Evolutionary conservation across 78 protist genomes (phyloP).

Genomic region (Dictyostelium capitatum): DNA sequence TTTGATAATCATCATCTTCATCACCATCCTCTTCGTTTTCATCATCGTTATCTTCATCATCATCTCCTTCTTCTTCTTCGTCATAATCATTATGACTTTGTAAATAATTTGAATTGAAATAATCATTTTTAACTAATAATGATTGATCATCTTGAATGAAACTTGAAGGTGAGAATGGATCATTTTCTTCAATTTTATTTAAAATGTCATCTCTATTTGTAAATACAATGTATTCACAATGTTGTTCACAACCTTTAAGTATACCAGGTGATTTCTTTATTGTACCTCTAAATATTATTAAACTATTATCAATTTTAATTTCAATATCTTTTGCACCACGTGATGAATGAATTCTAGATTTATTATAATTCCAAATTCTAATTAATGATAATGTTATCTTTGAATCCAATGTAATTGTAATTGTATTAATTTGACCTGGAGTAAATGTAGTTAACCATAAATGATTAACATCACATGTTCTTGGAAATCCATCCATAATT

Average conservation of each 20-base stretch:
- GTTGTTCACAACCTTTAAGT: slow-evolving; percentile 39
- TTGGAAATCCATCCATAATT: slow-evolving; percentile 76
- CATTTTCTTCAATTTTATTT: slow-evolving; percentile 59
- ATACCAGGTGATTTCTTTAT: slow-evolving; percentile 80
- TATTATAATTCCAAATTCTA: slow-evolving; percentile 93
- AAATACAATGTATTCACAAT: slow-evolving; percentile 74
- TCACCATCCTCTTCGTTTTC: background rate
- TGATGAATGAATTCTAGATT: slow-evolving; percentile 81
- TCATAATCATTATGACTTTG: background rate
- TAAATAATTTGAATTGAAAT: slow-evolving; percentile 14
- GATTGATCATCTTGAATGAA: background rate
- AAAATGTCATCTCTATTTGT: slow-evolving; percentile 45
- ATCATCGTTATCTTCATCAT: background rate
- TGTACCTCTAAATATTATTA: slow-evolving; percentile 84
- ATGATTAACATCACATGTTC: slow-evolving; percentile 91
- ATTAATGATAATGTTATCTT: slow-evolving; percentile 49
- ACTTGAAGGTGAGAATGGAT: slow-evolving; percentile 44
- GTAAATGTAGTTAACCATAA: slow-evolving; percentile 92
- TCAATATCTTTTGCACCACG: slow-evolving; percentile 82
- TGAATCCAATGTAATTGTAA: slow-evolving; percentile 58
- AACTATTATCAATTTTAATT: slow-evolving; percentile 72
- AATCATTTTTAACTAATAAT: background rate
- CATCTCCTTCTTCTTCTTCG: background rate
- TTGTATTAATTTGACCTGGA: slow-evolving; percentile 38
- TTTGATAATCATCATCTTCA: too few relatives aligned